Conservation (phyloP, 208 protist species). For the Vickermania spadyakhi region DNA sequence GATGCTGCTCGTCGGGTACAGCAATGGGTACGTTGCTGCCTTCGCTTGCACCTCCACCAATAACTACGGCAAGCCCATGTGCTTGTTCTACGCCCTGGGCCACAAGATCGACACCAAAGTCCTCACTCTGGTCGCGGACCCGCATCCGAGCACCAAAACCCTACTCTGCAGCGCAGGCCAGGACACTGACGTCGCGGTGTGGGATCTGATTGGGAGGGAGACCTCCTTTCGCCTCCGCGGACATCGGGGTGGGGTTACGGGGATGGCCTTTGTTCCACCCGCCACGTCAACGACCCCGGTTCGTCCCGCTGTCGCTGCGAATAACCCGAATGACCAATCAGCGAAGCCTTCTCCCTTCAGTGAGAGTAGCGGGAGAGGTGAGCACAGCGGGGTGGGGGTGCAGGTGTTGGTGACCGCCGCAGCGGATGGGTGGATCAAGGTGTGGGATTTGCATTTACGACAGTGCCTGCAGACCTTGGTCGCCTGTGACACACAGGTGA, state of each 20-base stretch:
- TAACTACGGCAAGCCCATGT: conserved; percentile 81
- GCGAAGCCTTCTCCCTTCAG: background rate
- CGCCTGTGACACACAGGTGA: conserved; percentile 73
- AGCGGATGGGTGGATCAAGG: conserved; percentile 83
- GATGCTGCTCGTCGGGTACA: conserved; percentile 77
- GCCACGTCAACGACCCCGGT: background rate
- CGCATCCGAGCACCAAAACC: conserved; percentile 9
- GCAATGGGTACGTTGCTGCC: conserved; percentile 71
- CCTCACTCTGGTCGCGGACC: conserved; percentile 65
- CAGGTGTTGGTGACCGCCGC: conserved; percentile 56
- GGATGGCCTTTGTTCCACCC: conserved; percentile 40
- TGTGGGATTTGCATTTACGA: conserved; percentile 68
- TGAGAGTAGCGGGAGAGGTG: background rate
- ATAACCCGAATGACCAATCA: background rate
- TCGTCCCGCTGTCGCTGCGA: background rate
- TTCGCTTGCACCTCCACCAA: conserved; percentile 56
- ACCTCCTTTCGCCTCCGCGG: conserved; percentile 71
- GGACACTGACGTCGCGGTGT: conserved; percentile 98
- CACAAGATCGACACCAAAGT: conserved; percentile 81
- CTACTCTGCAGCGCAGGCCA: conserved; percentile 84
- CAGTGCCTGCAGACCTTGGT: conserved; percentile 87
- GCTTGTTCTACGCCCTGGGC: conserved; percentile 72
- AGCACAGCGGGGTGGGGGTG: background rate
- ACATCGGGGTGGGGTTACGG: conserved; percentile 76
- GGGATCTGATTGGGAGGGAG: conserved; percentile 91